Evolutionary conservation across 371 early-diverging fungal species (phyloP).

Genomic region (Mortierella sp.): DNA sequence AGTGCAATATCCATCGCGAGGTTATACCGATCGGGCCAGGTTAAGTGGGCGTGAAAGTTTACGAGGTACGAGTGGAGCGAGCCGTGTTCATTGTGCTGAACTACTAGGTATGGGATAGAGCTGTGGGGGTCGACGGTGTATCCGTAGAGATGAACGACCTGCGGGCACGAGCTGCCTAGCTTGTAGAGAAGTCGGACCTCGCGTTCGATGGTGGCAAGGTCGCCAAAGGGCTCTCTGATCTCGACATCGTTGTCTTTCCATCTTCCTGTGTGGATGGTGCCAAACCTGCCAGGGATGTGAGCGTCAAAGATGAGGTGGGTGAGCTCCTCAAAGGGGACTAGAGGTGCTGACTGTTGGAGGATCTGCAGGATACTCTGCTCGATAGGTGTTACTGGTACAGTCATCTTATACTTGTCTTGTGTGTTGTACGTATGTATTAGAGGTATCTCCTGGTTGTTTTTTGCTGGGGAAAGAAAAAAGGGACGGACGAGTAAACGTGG

Average conservation of each 20-base stretch:
- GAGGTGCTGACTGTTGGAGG: constrained; percentile 45
- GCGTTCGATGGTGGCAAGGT: constrained; percentile 43
- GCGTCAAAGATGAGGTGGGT: constrained; percentile 39
- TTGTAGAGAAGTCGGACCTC: constrained; percentile 54
- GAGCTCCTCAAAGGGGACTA: constrained; percentile 46
- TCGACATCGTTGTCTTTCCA: constrained; percentile 50
- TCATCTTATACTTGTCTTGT: constrained; percentile 20
- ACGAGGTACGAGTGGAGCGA: constrained; percentile 48
- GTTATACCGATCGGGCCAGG: constrained; percentile 57
- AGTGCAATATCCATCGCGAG: constrained; percentile 52
- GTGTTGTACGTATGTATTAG: not conserved
- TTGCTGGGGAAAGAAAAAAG: not conserved
- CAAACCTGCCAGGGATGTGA: constrained; percentile 52
- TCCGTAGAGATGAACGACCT: constrained; percentile 45
- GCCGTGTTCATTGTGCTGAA: constrained; percentile 57
- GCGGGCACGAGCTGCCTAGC: constrained; percentile 36
- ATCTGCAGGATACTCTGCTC: constrained; percentile 36
- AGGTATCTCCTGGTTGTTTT: not conserved
- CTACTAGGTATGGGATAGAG: constrained; percentile 38
- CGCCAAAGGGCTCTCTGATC: constrained; percentile 53
- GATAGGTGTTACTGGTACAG: constrained; percentile 32
- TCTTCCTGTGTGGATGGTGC: constrained; percentile 50
- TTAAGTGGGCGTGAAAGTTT: constrained; percentile 52
- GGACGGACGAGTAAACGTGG: constrained; percentile 1
- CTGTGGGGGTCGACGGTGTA: constrained; percentile 47